phyloP scores from a whole-genome alignment of 1,284 basidiomycete genomes.

The Sporisorium graminicola region DNA sequence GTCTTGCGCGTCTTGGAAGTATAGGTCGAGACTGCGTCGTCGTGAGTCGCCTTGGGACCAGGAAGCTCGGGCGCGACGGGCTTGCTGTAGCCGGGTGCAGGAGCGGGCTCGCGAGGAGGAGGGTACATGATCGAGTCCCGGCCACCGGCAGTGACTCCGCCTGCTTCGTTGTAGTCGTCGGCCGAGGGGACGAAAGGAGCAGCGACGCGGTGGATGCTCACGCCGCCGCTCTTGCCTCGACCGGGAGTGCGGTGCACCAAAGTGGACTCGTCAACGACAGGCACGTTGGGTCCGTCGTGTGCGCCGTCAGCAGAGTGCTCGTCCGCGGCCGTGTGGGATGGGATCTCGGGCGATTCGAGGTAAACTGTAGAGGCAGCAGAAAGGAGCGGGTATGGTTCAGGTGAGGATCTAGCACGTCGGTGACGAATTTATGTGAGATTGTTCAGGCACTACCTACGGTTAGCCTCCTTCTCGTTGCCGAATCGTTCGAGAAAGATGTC shows the following conservation, averaged over 20 bases:
- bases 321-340: slow-evolving; percentile 30
- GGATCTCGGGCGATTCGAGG: slow-evolving; percentile 65
- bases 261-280: slow-evolving; percentile 65
- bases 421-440: neutral
- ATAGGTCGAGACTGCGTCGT: slow-evolving; percentile 55
- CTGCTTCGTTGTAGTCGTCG: slow-evolving; percentile 66
- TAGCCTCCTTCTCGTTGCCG: slow-evolving; percentile 61
- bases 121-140: slow-evolving; percentile 69
- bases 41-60: slow-evolving; percentile 26
- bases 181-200: slow-evolving; percentile 58
- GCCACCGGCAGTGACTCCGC: slow-evolving; percentile 65
- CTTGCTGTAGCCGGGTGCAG: slow-evolving; percentile 58
- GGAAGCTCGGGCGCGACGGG: slow-evolving; percentile 54
- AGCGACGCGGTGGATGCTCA: slow-evolving; percentile 67
- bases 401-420: neutral
- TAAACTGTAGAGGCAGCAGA: slow-evolving; percentile 47
- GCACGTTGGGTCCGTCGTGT: slow-evolving; percentile 60
- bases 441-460: slow-evolving; percentile 45
- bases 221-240: slow-evolving; percentile 63
- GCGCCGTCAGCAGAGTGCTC: slow-evolving; percentile 40
- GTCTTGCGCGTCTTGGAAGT: slow-evolving; percentile 61
- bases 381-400: neutral
- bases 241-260: slow-evolving; percentile 67
- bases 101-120: slow-evolving; percentile 59
- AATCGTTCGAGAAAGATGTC: slow-evolving; percentile 68